These are phyloP conservation scores for Fusarium denticulatum DNA, from an alignment of 2,329 filamentous ascomycete genomes.

Conservation along the genomic window DNA sequence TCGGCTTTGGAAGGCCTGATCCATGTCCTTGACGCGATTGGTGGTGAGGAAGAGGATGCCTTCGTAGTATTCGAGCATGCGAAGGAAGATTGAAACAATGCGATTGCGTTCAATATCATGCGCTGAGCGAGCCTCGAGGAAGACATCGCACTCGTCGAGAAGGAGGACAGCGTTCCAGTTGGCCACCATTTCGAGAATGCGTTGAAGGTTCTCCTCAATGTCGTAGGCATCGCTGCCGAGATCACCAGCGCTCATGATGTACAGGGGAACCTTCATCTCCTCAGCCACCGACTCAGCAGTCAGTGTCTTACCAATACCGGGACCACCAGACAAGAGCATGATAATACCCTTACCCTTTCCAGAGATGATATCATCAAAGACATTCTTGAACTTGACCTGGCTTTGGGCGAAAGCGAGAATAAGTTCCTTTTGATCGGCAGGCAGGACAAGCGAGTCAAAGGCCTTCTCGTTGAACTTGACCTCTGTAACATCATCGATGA, in stretches of 20 bases:
- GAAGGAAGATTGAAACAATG: conserved; percentile 52
- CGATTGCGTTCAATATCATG: conserved; percentile 49
- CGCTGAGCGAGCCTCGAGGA: conserved; percentile 52
- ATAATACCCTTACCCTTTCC: conserved; percentile 64
- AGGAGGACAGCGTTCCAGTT: conserved; percentile 54
- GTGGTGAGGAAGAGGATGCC: conserved; percentile 61
- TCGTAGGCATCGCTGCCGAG: conserved; percentile 72
- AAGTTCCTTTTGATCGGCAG: conserved; percentile 60
- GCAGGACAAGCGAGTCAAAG: conserved; percentile 61
- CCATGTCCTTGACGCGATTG: conserved; percentile 58
- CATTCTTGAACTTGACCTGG: conserved; percentile 53
- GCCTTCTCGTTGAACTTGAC: conserved; percentile 60
- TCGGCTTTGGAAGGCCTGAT: conserved; percentile 58
- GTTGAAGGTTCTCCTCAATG: conserved; percentile 68
- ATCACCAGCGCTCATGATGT: conserved; percentile 70
- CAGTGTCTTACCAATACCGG: conserved; percentile 61
- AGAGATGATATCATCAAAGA: conserved; percentile 62
- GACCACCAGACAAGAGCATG: conserved; percentile 58
- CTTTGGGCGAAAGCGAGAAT: conserved; percentile 61
- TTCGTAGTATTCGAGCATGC: conserved; percentile 59
- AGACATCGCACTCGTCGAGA: conserved; percentile 53
- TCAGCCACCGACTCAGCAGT: conserved; percentile 62
- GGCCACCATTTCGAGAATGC: conserved; percentile 72
- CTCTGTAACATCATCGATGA: conserved; percentile 55
- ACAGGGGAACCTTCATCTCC: conserved; percentile 59